A percentile compares a stretch with the other conserved stretches of the same genome.
phyloP scores from a whole-genome alignment of 2,329 filamentous ascomycete genomes.

The Akanthomyces uredinophilus region DNA sequence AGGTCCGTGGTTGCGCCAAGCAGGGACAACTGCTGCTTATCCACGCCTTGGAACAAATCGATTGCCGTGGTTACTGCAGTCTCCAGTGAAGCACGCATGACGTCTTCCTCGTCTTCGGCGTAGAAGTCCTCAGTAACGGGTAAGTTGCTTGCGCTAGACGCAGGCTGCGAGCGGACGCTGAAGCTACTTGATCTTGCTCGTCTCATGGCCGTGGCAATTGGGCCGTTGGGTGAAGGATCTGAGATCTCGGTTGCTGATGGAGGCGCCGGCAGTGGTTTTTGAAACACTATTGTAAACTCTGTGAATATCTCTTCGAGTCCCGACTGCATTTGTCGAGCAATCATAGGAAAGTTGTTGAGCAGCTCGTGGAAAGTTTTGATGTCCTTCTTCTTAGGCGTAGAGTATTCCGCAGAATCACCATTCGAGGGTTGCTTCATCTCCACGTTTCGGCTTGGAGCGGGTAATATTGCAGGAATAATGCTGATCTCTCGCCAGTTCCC shows the following conservation, averaged over 20 bases:
- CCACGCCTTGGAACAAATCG: slow-evolving; percentile 90
- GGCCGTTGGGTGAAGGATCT: slow-evolving; percentile 53
- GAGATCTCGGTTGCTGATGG: slow-evolving; percentile 57
- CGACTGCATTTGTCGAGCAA: slow-evolving; percentile 90
- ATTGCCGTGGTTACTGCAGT: slow-evolving; percentile 90
- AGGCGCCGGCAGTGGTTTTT: slow-evolving; percentile 75
- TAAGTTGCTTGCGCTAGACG: slow-evolving; percentile 26
- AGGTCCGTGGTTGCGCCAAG: slow-evolving; percentile 90
- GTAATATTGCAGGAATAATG: slow-evolving; percentile 61
- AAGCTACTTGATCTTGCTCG: slow-evolving; percentile 50
- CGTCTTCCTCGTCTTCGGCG: slow-evolving; percentile 84
- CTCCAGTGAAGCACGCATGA: slow-evolving; percentile 83
- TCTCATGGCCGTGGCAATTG: slow-evolving; percentile 50
- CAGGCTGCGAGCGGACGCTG: slow-evolving; percentile 22
- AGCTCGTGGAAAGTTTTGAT: slow-evolving; percentile 88
- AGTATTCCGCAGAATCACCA: slow-evolving; percentile 37
- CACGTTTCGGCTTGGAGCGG: slow-evolving; percentile 35
- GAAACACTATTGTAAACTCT: slow-evolving; percentile 81
- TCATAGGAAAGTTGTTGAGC: slow-evolving; percentile 87
- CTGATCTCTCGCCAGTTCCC: slow-evolving; percentile 75
- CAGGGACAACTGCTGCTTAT: slow-evolving; percentile 89
- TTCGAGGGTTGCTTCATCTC: slow-evolving; percentile 33
- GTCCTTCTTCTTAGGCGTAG: slow-evolving; percentile 67
- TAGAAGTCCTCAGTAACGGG: slow-evolving; percentile 61
- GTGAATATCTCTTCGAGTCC: slow-evolving; percentile 85